Evolutionary conservation across 495 filamentous ascomycete genomes (phyloP), one percentile per base, ranked within the genome.

Genomic region (Echria macrotheca): DNA sequence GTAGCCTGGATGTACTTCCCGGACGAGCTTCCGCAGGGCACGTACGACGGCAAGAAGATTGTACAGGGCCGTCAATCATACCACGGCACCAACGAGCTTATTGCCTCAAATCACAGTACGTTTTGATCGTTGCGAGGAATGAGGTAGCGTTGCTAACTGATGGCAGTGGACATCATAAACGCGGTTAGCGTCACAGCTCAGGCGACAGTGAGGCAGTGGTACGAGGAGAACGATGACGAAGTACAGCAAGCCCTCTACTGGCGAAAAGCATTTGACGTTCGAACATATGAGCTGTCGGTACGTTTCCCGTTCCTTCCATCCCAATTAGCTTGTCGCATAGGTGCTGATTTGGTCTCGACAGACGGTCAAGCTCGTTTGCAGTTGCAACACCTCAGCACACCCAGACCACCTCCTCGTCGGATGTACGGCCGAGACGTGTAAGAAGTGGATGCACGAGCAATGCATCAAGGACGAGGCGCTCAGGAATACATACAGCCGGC

Each of bases 1-100:
- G 79, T 89, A 2, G 82, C 79, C 49, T 90, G 85, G 85, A 73
- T 87, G 65, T 89, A 89, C 64, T 81, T 81, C 71, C 84, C 86
- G 0, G 80, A 86, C 40, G 86, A 89, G 60, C 69, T 89, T 0
- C 80, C 80, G 1, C 44, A 52, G 0, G 66, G 69, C 19, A 73
- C 70, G 0, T 66, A 64, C 33, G 69, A 74, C 31, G 69, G 69
- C 18, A 73, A 66, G 53, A 73, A 66, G 41, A 47, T 42, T 0
- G 63, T 74, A 14, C 63, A 67, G 12, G 77, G 80, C n/a, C 70
- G 79, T 31, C 75, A 81, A 50, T 66, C 72, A 17, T 86, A 87
- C 55, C 85, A 89, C 53, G 86, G 83, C 23, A 59, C 69, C 51
- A 73, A 79, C 51, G 85, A 89, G 59, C 56, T 89, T 31, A 72